Base-by-base conservation (phyloP, 129 eudicot species). In the Artemisia argyi region DNA sequence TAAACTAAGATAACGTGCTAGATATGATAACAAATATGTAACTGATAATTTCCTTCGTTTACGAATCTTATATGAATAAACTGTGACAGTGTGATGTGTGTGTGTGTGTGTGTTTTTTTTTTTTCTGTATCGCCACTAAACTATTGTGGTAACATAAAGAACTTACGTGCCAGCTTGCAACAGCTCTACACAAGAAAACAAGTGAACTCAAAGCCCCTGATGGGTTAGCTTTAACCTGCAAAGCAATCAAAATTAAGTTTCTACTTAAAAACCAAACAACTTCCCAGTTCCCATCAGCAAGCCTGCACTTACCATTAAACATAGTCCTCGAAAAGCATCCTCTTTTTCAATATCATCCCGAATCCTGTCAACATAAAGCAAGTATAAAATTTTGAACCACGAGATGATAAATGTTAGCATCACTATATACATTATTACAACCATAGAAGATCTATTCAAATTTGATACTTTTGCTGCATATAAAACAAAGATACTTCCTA, bases 241-340 rank as follows among this genome's bases (percentile, higher is more conserved):
- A 75, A 47, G 20, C 48, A 62, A 75, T 30, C 68, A 59, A 17
- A 47, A n/a, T 19, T 65, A 47, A 72, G 65, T 19, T 32, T 73
- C 55, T 62, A 48, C 61, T 46, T 54, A 46, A 12, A 22, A 79
- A 76, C 14, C 55, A 55, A 68, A 24, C 3, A 3, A 30, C 22
- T 8, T 19, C 39, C 1, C 4, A 11, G 2, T 61, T 5, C 28
- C 12, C 0, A 57, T 52, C 55, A 74, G 71, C 53, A 39, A 26
- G 49, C 11, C 26, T 20, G 15, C 48, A 15, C 77, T 59, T 82
- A 93, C 98, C 98, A 93, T 84, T 54, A 95, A 91, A 69, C 97
- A 93, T 79, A 93, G 88, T 80, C 98, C 98, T 68, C 92, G 87
- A 82, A 93, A 93, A 57, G 98, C 98, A 81, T 93, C 98, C 84